Evolutionary conservation across 768 basidiomycete species (phyloP).

Genomic region (Rhizopogon vulgaris): DNA sequence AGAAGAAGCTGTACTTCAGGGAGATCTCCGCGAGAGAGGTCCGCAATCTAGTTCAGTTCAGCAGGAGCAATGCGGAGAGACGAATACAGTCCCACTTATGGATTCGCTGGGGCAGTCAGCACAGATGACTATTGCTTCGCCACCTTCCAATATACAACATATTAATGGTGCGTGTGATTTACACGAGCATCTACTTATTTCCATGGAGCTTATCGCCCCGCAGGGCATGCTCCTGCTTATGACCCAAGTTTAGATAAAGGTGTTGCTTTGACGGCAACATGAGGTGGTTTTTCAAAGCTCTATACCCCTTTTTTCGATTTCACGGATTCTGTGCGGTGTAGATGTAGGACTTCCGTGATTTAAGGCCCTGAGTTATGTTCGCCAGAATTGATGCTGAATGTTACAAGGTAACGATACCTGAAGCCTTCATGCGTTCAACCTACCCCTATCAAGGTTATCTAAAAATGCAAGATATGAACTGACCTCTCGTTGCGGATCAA

Average conservation of each 20-base stretch:
- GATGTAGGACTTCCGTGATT: too few relatives aligned
- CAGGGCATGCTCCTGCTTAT: slow-evolving; percentile 8
- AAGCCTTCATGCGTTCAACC: too few relatives aligned
- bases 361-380: too few relatives aligned
- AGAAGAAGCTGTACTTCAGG: slow-evolving; percentile 16
- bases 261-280: neutral
- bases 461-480: too few relatives aligned
- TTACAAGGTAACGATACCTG: too few relatives aligned
- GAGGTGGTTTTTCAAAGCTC: neutral
- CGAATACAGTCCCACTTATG: slow-evolving; percentile 9
- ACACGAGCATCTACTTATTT: too few relatives aligned
- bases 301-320: neutral
- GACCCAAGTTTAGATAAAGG: slow-evolving; percentile 4
- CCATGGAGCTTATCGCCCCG: neutral
- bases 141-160: neutral
- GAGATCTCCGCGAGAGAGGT: slow-evolving; percentile 7
- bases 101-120: neutral
- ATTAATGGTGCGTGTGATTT: slow-evolving; percentile 8
- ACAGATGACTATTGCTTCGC: neutral
- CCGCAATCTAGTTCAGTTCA: slow-evolving; percentile 2
- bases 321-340: too few relatives aligned
- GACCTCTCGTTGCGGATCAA: too few relatives aligned
- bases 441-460: too few relatives aligned
- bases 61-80: slow-evolving; percentile 16
- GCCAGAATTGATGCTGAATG: too few relatives aligned